Conservation (phyloP, 495 filamentous ascomycete genomes). For the Penicillium riverlandense region DNA sequence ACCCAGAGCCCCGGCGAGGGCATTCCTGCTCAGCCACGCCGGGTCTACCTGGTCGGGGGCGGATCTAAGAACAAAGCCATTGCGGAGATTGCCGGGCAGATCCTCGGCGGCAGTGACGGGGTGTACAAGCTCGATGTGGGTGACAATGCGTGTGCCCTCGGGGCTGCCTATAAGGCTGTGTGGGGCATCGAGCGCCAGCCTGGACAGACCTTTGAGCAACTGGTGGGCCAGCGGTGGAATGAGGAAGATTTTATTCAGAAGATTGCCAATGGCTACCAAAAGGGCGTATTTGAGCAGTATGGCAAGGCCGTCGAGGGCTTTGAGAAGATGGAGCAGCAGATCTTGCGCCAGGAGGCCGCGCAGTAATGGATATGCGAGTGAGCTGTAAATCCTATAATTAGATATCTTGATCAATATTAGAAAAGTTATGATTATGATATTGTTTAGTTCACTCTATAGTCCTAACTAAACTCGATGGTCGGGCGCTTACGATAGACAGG, state of each 20-base stretch:
- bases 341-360: slow-evolving; percentile 39
- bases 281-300: slow-evolving; percentile 67
- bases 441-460: too few species aligned
- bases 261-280: slow-evolving; percentile 74
- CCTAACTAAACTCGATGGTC: too few species aligned
- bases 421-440: neutral
- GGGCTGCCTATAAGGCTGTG: slow-evolving; percentile 93
- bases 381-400: neutral
- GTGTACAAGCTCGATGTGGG: slow-evolving; percentile 89
- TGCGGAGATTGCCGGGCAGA: slow-evolving; percentile 69
- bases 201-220: slow-evolving; percentile 77
- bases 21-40: slow-evolving; percentile 74
- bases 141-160: slow-evolving; percentile 92
- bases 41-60: slow-evolving; percentile 91
- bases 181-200: slow-evolving; percentile 71
- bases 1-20: slow-evolving; percentile 47
- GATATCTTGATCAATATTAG: neutral
- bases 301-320: slow-evolving; percentile 70
- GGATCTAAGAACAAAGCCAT: slow-evolving; percentile 85
- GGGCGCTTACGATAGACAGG: slow-evolving; percentile 15
- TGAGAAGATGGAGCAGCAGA: slow-evolving; percentile 64
- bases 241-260: slow-evolving; percentile 76
- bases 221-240: slow-evolving; percentile 75
- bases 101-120: slow-evolving; percentile 81
- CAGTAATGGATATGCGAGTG: slow-evolving; percentile 1